Evolutionary conservation across 2,329 filamentous ascomycete species (phyloP).

Genomic region (Septoria linicola): DNA sequence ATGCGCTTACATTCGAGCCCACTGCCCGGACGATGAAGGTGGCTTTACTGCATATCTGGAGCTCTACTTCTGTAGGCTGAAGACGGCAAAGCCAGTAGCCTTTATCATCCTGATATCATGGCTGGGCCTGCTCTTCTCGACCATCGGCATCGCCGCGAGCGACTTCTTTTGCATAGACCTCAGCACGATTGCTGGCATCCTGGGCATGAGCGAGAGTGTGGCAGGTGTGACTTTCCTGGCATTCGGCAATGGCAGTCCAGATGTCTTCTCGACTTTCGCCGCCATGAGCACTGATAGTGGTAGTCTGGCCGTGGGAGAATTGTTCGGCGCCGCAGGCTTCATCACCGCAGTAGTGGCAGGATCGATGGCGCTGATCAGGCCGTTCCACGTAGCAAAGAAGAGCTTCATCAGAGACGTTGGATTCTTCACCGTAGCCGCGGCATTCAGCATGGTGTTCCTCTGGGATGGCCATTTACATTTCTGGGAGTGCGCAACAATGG

Average conservation of each 20-base stretch:
- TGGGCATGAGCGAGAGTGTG: conserved; percentile 93
- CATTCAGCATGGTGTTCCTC: conserved; percentile 83
- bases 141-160: conserved; percentile 94
- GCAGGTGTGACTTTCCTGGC: conserved; percentile 95
- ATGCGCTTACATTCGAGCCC: conserved; percentile 77
- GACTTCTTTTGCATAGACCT: conserved; percentile 98
- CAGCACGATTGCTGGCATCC: conserved; percentile 82
- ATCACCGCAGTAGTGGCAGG: conserved; percentile 95
- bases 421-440: conserved; percentile 85
- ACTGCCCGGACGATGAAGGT: conserved; percentile 86
- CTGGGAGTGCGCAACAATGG: conserved; percentile 91
- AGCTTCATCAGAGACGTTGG: conserved; percentile 88
- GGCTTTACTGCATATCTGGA: conserved; percentile 85
- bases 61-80: conserved; percentile 83
- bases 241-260: conserved; percentile 95
- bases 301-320: conserved; percentile 91
- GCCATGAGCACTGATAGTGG: conserved; percentile 96
- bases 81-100: conserved; percentile 68
- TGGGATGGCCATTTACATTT: conserved; percentile 78
- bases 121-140: conserved; percentile 88
- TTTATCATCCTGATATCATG: conserved; percentile 76
- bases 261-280: conserved; percentile 97
- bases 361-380: conserved; percentile 94
- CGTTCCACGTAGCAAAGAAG: conserved; percentile 85
- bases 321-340: conserved; percentile 92